These are phyloP conservation scores for Pseudisothecium myosuroides DNA, from an alignment of 225 moss, liverwort and hornwort species.

Conservation along the genomic window DNA sequence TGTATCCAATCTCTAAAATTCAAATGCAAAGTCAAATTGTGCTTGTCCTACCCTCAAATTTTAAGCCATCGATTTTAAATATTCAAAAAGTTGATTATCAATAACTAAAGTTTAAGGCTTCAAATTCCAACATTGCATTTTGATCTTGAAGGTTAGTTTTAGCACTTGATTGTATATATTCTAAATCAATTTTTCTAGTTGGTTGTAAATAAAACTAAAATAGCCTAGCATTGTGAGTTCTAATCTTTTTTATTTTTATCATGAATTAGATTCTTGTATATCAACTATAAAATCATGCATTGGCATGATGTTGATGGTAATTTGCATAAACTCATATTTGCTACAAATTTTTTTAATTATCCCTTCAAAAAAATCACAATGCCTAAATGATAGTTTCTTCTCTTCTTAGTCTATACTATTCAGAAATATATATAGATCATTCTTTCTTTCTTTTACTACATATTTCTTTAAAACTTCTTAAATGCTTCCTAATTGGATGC, in stretches of 20 bases:
- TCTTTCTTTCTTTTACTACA: not conserved
- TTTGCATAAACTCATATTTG: not conserved
- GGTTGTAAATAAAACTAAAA: not conserved
- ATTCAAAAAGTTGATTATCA: not conserved
- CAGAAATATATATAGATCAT: not conserved
- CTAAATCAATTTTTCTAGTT: not conserved
- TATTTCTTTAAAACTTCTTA: not conserved
- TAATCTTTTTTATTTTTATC: not conserved
- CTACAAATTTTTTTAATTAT: not conserved
- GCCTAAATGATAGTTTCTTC: too few relatives aligned
- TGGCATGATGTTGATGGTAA: not conserved
- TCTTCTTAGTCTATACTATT: too few relatives aligned
- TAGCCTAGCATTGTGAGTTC: not conserved
- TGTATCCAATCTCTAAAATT: not conserved
- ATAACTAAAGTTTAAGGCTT: not conserved
- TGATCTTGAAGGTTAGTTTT: not conserved
- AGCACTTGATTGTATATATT: not conserved
- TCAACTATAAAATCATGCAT: not conserved
- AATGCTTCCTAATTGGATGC: not conserved
- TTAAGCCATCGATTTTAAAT: not conserved
- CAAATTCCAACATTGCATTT: not conserved
- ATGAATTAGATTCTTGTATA: not conserved
- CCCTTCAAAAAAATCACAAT: not conserved
- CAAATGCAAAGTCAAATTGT: not conserved
- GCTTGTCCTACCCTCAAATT: not conserved